Conservation (phyloP, 140 eudicot genomes). For the Oenanthe javanica region DNA sequence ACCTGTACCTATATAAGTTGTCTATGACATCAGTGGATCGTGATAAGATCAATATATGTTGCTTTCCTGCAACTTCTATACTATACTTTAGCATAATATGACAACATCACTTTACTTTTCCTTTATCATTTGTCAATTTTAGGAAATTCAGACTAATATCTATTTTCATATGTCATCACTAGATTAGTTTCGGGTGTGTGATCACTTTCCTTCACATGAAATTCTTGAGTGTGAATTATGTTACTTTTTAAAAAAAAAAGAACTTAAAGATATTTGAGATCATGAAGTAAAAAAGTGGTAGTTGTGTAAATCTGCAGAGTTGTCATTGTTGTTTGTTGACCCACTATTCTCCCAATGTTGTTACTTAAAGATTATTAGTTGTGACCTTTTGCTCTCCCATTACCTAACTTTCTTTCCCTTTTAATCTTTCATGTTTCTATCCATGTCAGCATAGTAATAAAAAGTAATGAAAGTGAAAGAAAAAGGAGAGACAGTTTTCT, state of each 20-base stretch:
- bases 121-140: background rate
- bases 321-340: background rate
- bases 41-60: background rate
- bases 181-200: background rate
- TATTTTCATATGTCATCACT: background rate
- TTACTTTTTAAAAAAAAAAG: too few species aligned
- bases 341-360: background rate
- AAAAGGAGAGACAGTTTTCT: background rate
- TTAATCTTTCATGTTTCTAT: background rate
- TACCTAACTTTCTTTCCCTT: background rate
- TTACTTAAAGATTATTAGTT: background rate
- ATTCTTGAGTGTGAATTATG: background rate
- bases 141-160: background rate
- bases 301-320: background rate
- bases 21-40: conserved; percentile 4
- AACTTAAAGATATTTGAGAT: background rate
- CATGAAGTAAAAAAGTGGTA: background rate
- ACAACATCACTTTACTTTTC: background rate
- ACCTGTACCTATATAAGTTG: background rate
- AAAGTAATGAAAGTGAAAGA: background rate
- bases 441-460: background rate
- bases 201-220: background rate
- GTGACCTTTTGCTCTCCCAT: background rate
- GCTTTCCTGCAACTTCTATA: background rate
- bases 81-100: background rate